phyloP scores from a whole-genome alignment of 805 yeast species.

The Barnettozyma botsteinii region DNA sequence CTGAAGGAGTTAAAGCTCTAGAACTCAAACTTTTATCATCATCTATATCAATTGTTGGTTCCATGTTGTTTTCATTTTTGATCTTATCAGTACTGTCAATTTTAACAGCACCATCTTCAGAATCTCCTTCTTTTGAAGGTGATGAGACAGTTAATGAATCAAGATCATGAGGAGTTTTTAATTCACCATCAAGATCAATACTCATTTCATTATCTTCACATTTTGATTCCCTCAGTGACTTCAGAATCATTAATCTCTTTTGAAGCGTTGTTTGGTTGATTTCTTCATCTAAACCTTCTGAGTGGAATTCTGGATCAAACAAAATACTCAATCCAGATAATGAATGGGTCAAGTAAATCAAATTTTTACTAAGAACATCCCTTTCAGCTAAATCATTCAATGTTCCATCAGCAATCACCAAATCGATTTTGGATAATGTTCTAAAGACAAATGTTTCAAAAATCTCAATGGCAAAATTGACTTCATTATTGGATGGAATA shows the following conservation, averaged over 20 bases:
- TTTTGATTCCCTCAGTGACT: conserved; percentile 31
- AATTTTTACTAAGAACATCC: conserved; percentile 50
- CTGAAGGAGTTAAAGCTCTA: conserved; percentile 24
- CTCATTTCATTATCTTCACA: conserved; percentile 32
- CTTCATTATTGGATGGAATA: conserved; percentile 50
- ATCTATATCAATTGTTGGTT: conserved; percentile 29
- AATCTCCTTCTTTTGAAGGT: conserved; percentile 1
- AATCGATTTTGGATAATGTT: conserved; percentile 39
- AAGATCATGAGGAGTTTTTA: conserved; percentile 26
- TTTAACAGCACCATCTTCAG: conserved; percentile 22
- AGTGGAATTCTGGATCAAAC: conserved; percentile 64
- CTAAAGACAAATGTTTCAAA: conserved; percentile 45
- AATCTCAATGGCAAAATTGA: conserved; percentile 54
- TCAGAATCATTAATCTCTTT: conserved; percentile 28
- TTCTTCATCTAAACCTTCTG: conserved; percentile 10
- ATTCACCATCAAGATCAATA: conserved; percentile 32
- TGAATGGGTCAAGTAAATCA: conserved; percentile 52
- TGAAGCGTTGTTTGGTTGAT: conserved; percentile 15
- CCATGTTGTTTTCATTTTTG: no score
- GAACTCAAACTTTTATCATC: conserved; percentile 33
- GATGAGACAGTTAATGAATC: conserved; percentile 7
- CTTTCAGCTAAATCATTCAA: conserved; percentile 28
- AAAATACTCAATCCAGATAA: conserved; percentile 66
- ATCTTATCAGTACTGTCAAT: conserved; percentile 23
- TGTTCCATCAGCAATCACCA: conserved; percentile 24